Base-by-base conservation (phyloP, 257 asterid genomes). In the Solanum bukasovii region DNA sequence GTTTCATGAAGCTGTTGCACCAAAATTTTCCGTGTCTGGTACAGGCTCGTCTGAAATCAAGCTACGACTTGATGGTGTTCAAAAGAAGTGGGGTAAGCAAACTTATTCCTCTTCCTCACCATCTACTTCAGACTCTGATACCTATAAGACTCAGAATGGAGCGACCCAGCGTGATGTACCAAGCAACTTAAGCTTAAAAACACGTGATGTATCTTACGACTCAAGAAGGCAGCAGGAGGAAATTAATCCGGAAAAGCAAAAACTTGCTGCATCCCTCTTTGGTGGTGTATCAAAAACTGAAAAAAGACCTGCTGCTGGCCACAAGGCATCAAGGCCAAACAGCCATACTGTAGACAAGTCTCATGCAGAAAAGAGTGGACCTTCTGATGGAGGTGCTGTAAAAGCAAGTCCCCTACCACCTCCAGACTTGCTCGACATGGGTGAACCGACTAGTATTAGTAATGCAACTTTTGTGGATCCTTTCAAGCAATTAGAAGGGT, bases 51-150 rank as follows among this genome's bases (percentile, higher is more conserved):
- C 97, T 44, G 98, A 92, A 72, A 93, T 96, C 90, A 95, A 93
- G 92, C 93, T 97, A 85, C 93, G 95, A 61, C 98, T 97, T 40
- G 99, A 96, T 87, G 99, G 99, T 84, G 98, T 97, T 84, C 99
- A 97, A 72, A 93, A 73, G 89, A 97, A 96, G 91, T 96, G 99
- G 99, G 99, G 99, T n/a, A 93, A 92, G 63, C 96, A 98, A 33
- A 84, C 93, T 67, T 93, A 91, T 59, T 72, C 72, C 38, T 44
- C 96, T 72, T 77, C 98, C 3, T 56, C 92, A 33, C 92, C 98
- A 87, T 90, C 98, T 46, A 89, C 95, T 52, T 91, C 97, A 46
- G 89, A 67, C 87, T 79, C 91, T 9, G 94, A 93, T 35, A 29
- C 84, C 38, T 86, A 79, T 33, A 93, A 91, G 89, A 84, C 88